A percentile compares a stretch with the other conserved stretches of the same genome.
Evolutionary conservation across 352 stramenopile species (phyloP).

Genomic region (Globisporangium irregulare): DNA sequence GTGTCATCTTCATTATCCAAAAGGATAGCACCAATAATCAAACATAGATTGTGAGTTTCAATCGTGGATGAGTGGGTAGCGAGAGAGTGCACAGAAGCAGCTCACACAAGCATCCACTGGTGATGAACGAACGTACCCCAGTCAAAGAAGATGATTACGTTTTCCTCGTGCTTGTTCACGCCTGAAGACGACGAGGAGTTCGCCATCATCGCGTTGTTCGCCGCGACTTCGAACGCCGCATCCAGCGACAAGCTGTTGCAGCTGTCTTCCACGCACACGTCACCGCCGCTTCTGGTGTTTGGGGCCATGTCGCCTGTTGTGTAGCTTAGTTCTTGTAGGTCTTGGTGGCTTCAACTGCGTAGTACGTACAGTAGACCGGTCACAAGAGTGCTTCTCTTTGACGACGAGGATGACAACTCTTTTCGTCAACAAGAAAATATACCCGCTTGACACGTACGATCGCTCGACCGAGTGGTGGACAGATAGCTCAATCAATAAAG

Average conservation of each 20-base stretch:
- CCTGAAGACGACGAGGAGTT: constrained; percentile 20
- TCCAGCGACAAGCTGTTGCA: constrained; percentile 50
- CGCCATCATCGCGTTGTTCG: constrained; percentile 24
- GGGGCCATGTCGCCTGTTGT: constrained; percentile 38
- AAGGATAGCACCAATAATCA: constrained; percentile 1
- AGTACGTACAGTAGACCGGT: constrained; percentile 5
- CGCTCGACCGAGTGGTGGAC: neutral
- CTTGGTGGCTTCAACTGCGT: constrained; percentile 4
- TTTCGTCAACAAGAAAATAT: constrained; percentile 2
- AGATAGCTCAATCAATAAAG: neutral
- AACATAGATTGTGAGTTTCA: constrained; percentile 7
- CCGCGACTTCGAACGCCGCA: constrained; percentile 43
- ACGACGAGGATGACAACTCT: constrained; percentile 7
- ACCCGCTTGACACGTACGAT: neutral
- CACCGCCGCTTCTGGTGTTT: constrained; percentile 44
- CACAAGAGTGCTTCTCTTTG: neutral
- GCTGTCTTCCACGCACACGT: constrained; percentile 65
- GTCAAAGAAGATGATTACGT: constrained; percentile 84
- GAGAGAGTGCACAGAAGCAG: neutral
- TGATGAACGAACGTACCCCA: constrained; percentile 50
- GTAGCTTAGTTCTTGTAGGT: neutral
- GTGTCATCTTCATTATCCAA: constrained; percentile 57
- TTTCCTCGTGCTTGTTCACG: constrained; percentile 38
- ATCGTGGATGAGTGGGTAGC: neutral
- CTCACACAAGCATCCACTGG: neutral